A percentile compares a stretch with the other conserved stretches of the same genome.
phyloP scores from a whole-genome alignment of 2,329 filamentous ascomycete genomes.

The Colletotrichum gloeosporioides region DNA sequence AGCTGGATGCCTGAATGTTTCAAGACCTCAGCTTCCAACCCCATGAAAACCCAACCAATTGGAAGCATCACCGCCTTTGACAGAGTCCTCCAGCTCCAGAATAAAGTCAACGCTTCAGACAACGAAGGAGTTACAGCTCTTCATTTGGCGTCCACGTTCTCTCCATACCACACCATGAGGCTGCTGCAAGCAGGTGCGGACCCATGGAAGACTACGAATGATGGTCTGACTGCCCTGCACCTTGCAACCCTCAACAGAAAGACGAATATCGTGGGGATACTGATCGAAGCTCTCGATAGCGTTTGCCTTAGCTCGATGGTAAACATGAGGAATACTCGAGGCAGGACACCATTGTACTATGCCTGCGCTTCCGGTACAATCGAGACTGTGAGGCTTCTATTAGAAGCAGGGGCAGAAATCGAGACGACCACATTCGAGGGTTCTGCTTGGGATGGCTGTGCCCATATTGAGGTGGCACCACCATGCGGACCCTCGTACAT shows the following conservation, averaged over 20 bases:
- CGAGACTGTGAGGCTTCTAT: constrained; percentile 30
- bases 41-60: not conserved
- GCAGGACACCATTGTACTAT: constrained; percentile 26
- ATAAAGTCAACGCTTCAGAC: not conserved
- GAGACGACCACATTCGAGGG: not conserved
- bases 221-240: constrained; percentile 44
- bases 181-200: constrained; percentile 44
- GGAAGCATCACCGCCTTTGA: not conserved
- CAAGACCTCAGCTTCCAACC: not conserved
- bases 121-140: constrained; percentile 26
- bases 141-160: constrained; percentile 28
- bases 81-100: not conserved
- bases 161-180: constrained; percentile 25
- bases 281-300: constrained; percentile 23
- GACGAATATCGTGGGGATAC: constrained; percentile 37
- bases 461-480: not conserved
- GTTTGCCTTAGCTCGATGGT: not conserved
- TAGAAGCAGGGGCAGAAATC: constrained; percentile 29
- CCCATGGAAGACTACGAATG: constrained; percentile 30
- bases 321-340: not conserved
- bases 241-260: constrained; percentile 39
- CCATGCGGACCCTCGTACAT: not conserved
- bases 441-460: not conserved
- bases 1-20: not conserved
- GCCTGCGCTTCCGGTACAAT: constrained; percentile 26